Conservation (phyloP, 306 rosid species). For the Cucurbita maxima region DNA sequence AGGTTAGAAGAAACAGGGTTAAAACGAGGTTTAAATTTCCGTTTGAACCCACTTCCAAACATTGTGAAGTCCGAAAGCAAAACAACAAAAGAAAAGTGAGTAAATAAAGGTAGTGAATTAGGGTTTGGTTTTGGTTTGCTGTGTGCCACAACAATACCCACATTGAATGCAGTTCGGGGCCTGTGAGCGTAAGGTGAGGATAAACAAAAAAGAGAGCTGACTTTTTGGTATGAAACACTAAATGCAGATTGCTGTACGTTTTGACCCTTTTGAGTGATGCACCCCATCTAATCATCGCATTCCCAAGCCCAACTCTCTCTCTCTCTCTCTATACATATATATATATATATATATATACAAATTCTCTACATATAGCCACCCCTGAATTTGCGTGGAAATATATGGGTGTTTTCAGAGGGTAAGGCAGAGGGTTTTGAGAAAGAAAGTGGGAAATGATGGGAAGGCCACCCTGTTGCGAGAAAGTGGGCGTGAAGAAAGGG, state of each 20-base stretch:
- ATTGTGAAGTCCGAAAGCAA: not conserved
- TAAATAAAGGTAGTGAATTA: not conserved
- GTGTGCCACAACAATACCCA: conserved; percentile 16
- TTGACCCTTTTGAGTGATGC: conserved; percentile 19
- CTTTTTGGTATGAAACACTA: conserved; percentile 30
- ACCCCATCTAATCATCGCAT: not conserved
- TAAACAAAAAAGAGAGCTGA: conserved; percentile 15
- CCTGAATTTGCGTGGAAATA: not conserved
- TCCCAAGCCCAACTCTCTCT: conserved; percentile 12
- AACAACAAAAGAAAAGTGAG: not conserved
- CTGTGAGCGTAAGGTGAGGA: conserved; percentile 8
- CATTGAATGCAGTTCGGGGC: conserved; percentile 26
- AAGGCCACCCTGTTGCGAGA: conserved; percentile 55
- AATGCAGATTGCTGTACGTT: conserved; percentile 32
- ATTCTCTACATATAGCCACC: conserved; percentile 6
- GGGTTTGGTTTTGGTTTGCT: not conserved
- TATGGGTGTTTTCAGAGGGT: not conserved
- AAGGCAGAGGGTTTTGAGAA: too few species aligned
- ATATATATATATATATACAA: not conserved
- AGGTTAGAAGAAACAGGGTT: not conserved
- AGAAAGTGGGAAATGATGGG: conserved; percentile 23
- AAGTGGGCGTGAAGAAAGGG: conserved; percentile 50
- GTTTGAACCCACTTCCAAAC: not conserved
- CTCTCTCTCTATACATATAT: too few species aligned
- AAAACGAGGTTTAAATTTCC: not conserved